Base-by-base conservation (phyloP, 2,329 filamentous ascomycete genomes). In the Penicillium sclerotiorum region DNA sequence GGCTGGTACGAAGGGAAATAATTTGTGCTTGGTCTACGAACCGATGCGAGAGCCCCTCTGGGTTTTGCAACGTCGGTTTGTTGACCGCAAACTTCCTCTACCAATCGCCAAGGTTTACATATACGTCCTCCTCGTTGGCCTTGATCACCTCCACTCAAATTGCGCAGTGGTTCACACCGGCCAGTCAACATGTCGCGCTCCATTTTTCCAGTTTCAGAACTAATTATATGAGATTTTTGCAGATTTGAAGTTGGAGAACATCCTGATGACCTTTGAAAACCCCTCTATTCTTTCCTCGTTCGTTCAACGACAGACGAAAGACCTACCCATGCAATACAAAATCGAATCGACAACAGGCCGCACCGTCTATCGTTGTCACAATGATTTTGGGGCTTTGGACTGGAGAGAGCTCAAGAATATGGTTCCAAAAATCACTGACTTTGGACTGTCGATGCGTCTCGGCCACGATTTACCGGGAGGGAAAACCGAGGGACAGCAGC, bases 171-270 rank as follows among this genome's bases (percentile, higher is more conserved):
- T 75, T 13, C 72, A 76, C 52, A 72, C 69, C 12, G 69, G 71
- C 67, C 52, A 37, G 56, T 50, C 7, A 8, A 28, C 23, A 38
- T 38, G 13, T 13, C 20, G 27, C 15, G n/a, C n/a, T n/a, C n/a
- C n/a, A n/a, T 32, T 15, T 37, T 33, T 35, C 4, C 22, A 8
- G 21, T 20, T 38, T n/a, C 20, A 38, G 3, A 9, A 2, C 5
- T 21, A 13, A 5, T 15, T 38, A 44, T n/a, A n/a, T n/a, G 38
- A 8, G 3, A 41, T 12, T 7, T 11, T 12, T 28, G 1, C 21
- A 64, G 73, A 76, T 57, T 61, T 75, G 25, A 76, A 76, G 46
- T 62, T 71, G 0, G 66, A 66, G 27, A 76, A 76, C 51, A 71
- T 75, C 20, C 58, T 75, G 17, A 59, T 71, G 49, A 57, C 47